Percentiles rank a stretch among this genome's conserved stretches.
phyloP scores from a whole-genome alignment of 306 rosid species.

The Rosa multiflora region DNA sequence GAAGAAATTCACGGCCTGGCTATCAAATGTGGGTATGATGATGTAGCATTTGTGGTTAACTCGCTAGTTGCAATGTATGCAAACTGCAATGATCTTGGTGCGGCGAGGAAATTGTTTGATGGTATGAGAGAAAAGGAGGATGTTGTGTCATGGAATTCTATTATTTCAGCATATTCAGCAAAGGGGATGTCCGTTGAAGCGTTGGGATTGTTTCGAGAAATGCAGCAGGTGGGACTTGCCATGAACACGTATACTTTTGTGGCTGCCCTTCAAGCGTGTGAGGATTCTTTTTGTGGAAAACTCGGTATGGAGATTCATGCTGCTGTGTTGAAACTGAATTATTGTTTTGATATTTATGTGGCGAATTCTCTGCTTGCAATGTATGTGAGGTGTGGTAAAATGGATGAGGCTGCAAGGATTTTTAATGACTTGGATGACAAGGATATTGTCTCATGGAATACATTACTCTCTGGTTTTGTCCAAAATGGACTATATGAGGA shows the following conservation, averaged over 20 bases:
- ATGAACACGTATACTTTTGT: slow-evolving; percentile 56
- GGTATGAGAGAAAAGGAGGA: slow-evolving; percentile 48
- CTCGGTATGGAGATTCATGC: slow-evolving; percentile 66
- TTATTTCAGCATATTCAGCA: slow-evolving; percentile 55
- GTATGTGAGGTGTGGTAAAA: slow-evolving; percentile 59
- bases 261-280: slow-evolving; percentile 74
- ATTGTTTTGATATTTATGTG: slow-evolving; percentile 45
- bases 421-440: slow-evolving; percentile 43
- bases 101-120: slow-evolving; percentile 53
- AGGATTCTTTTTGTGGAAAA: slow-evolving; percentile 38
- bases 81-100: slow-evolving; percentile 47
- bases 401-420: slow-evolving; percentile 41
- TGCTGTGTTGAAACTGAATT: slow-evolving; percentile 43
- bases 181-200: slow-evolving; percentile 48
- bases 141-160: slow-evolving; percentile 67
- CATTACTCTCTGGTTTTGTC: slow-evolving; percentile 63
- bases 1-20: slow-evolving; percentile 67
- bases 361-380: slow-evolving; percentile 68
- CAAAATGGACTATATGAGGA: slow-evolving; percentile 52
- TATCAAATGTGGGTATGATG: slow-evolving; percentile 50
- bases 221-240: slow-evolving; percentile 43
- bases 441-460: slow-evolving; percentile 70
- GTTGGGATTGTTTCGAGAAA: slow-evolving; percentile 46
- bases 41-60: slow-evolving; percentile 49
- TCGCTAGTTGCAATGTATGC: slow-evolving; percentile 75